These are phyloP conservation scores for Medicago ruthenica DNA, from an alignment of 306 rosid species.

Conservation along the genomic window DNA sequence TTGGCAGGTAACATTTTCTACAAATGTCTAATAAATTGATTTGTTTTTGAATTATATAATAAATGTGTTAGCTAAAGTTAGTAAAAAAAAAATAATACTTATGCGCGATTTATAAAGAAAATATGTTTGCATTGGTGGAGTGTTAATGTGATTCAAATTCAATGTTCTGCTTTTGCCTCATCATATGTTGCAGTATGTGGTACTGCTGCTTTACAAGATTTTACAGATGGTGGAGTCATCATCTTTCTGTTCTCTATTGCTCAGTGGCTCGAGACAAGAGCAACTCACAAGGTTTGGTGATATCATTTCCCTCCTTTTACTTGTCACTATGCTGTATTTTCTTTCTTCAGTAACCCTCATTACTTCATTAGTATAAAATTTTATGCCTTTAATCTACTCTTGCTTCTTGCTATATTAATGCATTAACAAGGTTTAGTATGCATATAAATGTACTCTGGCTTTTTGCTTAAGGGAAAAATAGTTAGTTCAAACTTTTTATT, in stretches of 20 bases:
- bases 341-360: no score
- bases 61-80: no score
- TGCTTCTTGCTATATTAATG: neutral
- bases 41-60: neutral
- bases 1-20: constrained; percentile 66
- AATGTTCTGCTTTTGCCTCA: constrained; percentile 7
- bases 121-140: neutral
- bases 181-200: constrained; percentile 64
- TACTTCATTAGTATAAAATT: neutral
- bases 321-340: neutral
- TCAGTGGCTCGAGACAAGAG: constrained; percentile 87
- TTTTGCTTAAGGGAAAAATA: no score
- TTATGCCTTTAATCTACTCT: neutral
- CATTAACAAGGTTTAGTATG: neutral
- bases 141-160: neutral
- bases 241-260: constrained; percentile 82
- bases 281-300: constrained; percentile 73
- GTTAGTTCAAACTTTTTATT: no score
- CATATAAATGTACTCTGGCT: neutral
- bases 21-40: neutral
- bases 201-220: constrained; percentile 73
- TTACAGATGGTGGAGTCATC: constrained; percentile 79
- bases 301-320: neutral
- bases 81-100: no score
- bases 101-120: neutral